Base-by-base conservation (phyloP, 768 basidiomycete species). In the Fomitopsis pulvina region DNA sequence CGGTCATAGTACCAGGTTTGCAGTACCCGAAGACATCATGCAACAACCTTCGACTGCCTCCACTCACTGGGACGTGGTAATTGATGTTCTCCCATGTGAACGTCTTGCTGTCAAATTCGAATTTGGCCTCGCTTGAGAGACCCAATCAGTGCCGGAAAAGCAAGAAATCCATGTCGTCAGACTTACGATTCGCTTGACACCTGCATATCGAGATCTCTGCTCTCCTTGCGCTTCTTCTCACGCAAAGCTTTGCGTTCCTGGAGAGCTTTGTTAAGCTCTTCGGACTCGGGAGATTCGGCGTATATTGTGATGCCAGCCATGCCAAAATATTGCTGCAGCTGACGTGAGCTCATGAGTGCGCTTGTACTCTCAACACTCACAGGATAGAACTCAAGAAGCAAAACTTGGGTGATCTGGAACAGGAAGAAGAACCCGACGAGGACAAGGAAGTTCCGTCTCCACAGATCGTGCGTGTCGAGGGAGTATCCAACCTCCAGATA, bases 51-150 rank as follows among this genome's bases (percentile, higher is more conserved):
- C 68, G 72, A 12, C 71, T 72, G 7, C 85, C 85, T 22, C 75
- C 75, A 0, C 79, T 71, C 0, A 83, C 77, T 1, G 85, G 87
- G 0, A 92, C 84, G 57, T 77, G 73, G 58, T 93, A 94, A 63
- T 85, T 85, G 46, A 91, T 67, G 26, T 71, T 66, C 58, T 87
- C 81, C 89, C 90, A 95, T 1, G 92, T 92, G 61, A 95, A 89
- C 40, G 80, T 64, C 65, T 77, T 83, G 60, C 70, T 58, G 20
- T 67, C 54, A 43, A 60, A 53, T 37, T 41, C 46, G 8, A 50
- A 29, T 38, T 45, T 12, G 27, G 47, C 1, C 25, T 37, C 21
- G n/a, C 40, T 32, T 45, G 45, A 27, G 20, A 27, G 25, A 21
- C 40, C 24, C 28, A 28, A 25, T 18, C 37, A 39, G 22, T 8